Conservation (phyloP, 1,284 basidiomycete genomes). For the Fomitopsis pinicola region DNA sequence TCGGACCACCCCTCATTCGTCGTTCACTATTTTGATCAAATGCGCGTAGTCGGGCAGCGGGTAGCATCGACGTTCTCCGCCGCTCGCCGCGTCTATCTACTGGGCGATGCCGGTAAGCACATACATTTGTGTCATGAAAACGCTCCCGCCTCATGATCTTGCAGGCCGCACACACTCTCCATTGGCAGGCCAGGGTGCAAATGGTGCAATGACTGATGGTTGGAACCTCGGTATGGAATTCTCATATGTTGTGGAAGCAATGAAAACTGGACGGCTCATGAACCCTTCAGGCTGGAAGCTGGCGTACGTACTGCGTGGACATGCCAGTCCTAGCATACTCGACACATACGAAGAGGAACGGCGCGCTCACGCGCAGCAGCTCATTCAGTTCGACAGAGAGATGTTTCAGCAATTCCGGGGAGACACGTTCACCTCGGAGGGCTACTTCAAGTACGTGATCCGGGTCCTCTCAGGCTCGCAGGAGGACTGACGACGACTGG, state of each 20-base stretch:
- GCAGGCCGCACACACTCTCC: not conserved
- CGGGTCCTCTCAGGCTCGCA: no score
- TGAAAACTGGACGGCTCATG: not conserved
- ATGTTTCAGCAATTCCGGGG: not conserved
- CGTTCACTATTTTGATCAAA: not conserved
- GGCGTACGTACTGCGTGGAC: slow-evolving; percentile 1
- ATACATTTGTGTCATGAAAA: not conserved
- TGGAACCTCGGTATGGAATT: not conserved
- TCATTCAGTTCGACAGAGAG: slow-evolving; percentile 6
- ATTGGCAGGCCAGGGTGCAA: not conserved
- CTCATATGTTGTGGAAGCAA: not conserved
- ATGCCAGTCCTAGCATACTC: not conserved
- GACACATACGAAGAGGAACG: slow-evolving; percentile 6
- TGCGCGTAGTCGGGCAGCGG: not conserved
- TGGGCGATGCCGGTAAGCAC: not conserved
- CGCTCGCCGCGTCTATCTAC: not conserved
- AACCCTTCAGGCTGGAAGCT: slow-evolving; percentile 4
- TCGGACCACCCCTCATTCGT: not conserved
- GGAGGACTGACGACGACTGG: not conserved
- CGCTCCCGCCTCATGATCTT: not conserved
- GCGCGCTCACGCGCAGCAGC: not conserved
- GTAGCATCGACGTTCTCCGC: not conserved
- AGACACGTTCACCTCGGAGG: not conserved
- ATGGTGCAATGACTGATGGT: not conserved
- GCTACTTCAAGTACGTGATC: not conserved